Evolutionary conservation across 176 grass and related monocot species (phyloP).

Genomic region (Triticum timopheevii): DNA sequence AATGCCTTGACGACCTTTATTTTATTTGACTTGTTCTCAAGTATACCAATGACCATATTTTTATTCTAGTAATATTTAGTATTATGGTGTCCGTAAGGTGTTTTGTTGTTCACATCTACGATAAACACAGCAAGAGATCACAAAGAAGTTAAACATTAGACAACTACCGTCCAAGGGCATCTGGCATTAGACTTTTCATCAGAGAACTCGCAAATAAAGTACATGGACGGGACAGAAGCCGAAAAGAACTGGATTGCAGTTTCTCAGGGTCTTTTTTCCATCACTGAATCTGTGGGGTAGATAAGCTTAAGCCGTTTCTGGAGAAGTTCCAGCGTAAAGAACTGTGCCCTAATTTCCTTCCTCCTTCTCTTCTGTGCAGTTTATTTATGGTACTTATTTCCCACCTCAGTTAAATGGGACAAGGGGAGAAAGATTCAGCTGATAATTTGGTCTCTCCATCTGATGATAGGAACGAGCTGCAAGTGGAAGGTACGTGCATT

Average conservation of each 20-base stretch:
- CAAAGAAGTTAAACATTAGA: not conserved
- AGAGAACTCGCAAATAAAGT: not conserved
- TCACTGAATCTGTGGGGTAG: not conserved
- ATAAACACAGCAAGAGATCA: not conserved
- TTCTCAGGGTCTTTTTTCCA: not conserved
- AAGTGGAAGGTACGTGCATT: constrained; percentile 47
- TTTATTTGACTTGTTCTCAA: not conserved
- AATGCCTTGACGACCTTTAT: not conserved
- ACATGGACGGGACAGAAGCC: not conserved
- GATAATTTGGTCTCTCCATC: constrained; percentile 4
- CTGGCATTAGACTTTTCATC: not conserved
- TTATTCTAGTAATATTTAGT: not conserved
- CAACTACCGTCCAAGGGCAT: not conserved
- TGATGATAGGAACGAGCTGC: constrained; percentile 22
- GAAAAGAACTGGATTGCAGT: not conserved
- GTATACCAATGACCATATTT: not conserved
- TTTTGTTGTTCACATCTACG: not conserved
- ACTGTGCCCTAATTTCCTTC: not conserved
- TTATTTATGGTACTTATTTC: constrained; percentile 6
- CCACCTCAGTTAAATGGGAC: constrained; percentile 35
- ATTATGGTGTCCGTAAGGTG: not conserved
- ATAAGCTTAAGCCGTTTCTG: not conserved
- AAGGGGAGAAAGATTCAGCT: constrained; percentile 31
- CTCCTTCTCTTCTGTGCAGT: constrained; percentile 6
- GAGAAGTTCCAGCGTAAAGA: not conserved